Conservation (phyloP, 768 basidiomycete genomes). For the Leucocoprinus leucothites region DNA sequence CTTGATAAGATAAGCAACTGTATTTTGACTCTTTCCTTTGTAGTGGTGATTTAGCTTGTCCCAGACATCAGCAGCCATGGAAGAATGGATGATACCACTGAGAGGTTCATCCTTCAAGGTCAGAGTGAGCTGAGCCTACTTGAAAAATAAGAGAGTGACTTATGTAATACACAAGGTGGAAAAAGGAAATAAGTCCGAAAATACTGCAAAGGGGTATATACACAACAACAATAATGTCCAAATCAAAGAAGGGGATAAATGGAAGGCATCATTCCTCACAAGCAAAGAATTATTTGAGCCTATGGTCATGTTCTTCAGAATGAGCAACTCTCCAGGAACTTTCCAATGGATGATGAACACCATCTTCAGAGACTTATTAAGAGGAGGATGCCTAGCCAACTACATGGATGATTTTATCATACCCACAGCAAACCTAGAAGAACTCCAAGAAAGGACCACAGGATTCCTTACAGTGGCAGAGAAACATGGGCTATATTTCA, state of each 20-base stretch:
- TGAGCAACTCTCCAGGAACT: conserved; percentile 11
- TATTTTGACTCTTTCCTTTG: conserved; percentile 16
- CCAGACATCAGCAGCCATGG: conserved; percentile 13
- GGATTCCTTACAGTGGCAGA: neutral
- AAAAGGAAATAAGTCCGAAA: too few species aligned
- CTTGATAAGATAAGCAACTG: conserved; percentile 12
- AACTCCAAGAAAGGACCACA: conserved; percentile 11
- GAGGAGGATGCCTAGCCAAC: conserved; percentile 20
- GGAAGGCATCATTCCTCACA: too few species aligned
- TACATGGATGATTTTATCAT: conserved; percentile 39
- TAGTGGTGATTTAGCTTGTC: conserved; percentile 14
- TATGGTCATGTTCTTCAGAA: conserved; percentile 11
- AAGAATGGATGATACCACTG: conserved; percentile 15
- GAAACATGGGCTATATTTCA: conserved; percentile 18
- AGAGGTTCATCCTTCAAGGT: conserved; percentile 18
- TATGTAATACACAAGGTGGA: too few species aligned
- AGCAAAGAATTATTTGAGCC: conserved; percentile 4
- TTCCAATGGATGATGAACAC: conserved; percentile 11
- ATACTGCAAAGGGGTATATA: too few species aligned
- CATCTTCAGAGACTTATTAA: neutral
- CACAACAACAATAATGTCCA: too few species aligned
- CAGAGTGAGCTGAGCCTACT: conserved; percentile 16
- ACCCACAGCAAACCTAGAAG: conserved; percentile 13
- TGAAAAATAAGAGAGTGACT: too few species aligned
- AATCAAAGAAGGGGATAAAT: too few species aligned